Evolutionary conservation across 495 filamentous ascomycete species (phyloP).

Genomic region (Achaetomiella virescens): DNA sequence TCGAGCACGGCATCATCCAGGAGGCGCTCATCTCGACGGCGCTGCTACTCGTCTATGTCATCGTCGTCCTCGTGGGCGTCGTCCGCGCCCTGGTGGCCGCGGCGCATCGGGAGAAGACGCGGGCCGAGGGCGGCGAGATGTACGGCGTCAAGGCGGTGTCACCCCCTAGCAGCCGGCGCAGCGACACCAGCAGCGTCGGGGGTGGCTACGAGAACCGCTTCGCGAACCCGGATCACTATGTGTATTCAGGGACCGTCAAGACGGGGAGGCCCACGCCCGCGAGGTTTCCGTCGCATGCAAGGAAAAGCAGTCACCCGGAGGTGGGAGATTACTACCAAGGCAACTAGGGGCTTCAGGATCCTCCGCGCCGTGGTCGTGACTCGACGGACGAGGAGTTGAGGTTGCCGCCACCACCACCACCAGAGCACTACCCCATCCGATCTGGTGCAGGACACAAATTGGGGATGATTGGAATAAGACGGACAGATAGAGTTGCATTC

Average conservation of each 20-base stretch:
- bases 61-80: constrained; percentile 69
- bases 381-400: not conserved
- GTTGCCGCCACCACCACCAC: not conserved
- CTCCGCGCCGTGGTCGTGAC: not conserved
- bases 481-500: not conserved
- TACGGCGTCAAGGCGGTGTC: constrained; percentile 17
- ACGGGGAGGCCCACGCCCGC: constrained; percentile 11
- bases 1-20: constrained; percentile 57
- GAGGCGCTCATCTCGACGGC: constrained; percentile 71
- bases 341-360: constrained; percentile 10
- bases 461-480: not conserved
- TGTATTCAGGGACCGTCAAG: constrained; percentile 24
- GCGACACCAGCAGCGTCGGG: not conserved
- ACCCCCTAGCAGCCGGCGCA: not conserved
- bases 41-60: constrained; percentile 66
- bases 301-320: constrained; percentile 30
- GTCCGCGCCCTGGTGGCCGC: constrained; percentile 54
- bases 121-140: constrained; percentile 44
- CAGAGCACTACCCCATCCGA: constrained; percentile 4
- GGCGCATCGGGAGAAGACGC: constrained; percentile 43
- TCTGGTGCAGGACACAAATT: not conserved
- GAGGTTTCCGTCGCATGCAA: constrained; percentile 21
- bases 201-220: not conserved
- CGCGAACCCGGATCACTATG: constrained; percentile 11
- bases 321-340: constrained; percentile 13